Evolutionary conservation across 1,284 basidiomycete species (phyloP).

Genomic region (Fomes fomentarius): DNA sequence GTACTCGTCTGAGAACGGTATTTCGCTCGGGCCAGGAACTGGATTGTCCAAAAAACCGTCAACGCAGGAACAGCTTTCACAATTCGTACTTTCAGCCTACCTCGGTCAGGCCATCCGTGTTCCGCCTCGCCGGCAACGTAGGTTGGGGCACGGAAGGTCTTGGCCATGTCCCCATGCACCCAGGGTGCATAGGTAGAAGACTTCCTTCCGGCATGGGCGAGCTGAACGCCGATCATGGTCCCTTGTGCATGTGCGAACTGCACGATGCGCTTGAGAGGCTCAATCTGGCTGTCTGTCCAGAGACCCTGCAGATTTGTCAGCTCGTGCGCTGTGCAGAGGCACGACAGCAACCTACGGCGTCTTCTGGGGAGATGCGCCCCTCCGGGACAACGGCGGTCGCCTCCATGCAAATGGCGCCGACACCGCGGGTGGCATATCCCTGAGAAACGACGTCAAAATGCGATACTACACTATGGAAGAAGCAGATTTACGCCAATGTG

Average conservation of each 20-base stretch:
- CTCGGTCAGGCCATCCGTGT: constrained; percentile 75
- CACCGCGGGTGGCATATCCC: constrained; percentile 62
- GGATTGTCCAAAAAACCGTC: background rate
- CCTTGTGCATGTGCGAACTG: constrained; percentile 77
- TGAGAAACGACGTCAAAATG: constrained; percentile 23
- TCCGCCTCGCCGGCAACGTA: constrained; percentile 46
- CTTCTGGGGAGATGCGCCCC: constrained; percentile 58
- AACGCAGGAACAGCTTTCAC: background rate
- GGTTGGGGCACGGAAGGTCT: constrained; percentile 25
- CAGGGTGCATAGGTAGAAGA: constrained; percentile 62
- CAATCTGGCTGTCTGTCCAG: constrained; percentile 79
- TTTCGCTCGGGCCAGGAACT: constrained; percentile 53
- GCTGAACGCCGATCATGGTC: constrained; percentile 76
- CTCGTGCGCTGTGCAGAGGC: too few relatives aligned
- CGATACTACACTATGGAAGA: background rate
- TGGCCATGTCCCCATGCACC: constrained; percentile 43
- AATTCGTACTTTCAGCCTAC: constrained; percentile 19
- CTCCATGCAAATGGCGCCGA: constrained; percentile 66
- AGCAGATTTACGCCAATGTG: constrained; percentile 53
- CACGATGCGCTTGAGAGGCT: constrained; percentile 68
- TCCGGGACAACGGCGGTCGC: constrained; percentile 62
- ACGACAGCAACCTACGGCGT: constrained; percentile 29
- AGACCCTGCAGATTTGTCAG: constrained; percentile 48
- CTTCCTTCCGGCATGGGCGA: constrained; percentile 83
- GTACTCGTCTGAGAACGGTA: constrained; percentile 53